These are phyloP conservation scores for Coffea humblotiana DNA, from an alignment of 305 asterid genomes.

Conservation along the genomic window DNA sequence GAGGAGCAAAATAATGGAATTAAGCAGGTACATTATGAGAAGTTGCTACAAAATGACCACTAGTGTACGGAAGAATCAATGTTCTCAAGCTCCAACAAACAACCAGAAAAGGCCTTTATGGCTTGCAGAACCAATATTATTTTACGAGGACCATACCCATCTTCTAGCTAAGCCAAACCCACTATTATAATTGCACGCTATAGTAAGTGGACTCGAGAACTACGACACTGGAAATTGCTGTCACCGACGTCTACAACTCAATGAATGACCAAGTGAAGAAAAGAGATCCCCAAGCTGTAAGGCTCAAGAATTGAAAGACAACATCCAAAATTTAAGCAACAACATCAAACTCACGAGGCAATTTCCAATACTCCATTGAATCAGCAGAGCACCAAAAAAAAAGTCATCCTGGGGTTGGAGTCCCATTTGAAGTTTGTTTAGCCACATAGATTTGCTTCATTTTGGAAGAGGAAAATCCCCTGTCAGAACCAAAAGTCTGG, in stretches of 20 bases:
- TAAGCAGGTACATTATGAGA: not conserved
- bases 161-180: conserved; percentile 2
- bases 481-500: conserved; percentile 55
- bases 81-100: not conserved
- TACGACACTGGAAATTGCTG: not conserved
- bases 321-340: conserved; percentile 2
- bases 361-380: not conserved
- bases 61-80: not conserved
- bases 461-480: conserved; percentile 56
- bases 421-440: conserved; percentile 57
- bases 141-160: not conserved
- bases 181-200: not conserved
- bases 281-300: conserved; percentile 1
- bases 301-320: not conserved
- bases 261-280: not conserved
- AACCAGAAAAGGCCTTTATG: not conserved
- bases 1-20: not conserved
- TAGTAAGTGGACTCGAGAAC: not conserved
- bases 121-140: conserved; percentile 1
- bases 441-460: conserved; percentile 90
- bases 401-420: conserved; percentile 37
- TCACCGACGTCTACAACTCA: conserved; percentile 6
- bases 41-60: conserved; percentile 6
- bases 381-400: not conserved
- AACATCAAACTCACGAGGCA: not conserved